Base-by-base conservation (phyloP, 495 filamentous ascomycete species). In the Sabuloglossum arenarium region DNA sequence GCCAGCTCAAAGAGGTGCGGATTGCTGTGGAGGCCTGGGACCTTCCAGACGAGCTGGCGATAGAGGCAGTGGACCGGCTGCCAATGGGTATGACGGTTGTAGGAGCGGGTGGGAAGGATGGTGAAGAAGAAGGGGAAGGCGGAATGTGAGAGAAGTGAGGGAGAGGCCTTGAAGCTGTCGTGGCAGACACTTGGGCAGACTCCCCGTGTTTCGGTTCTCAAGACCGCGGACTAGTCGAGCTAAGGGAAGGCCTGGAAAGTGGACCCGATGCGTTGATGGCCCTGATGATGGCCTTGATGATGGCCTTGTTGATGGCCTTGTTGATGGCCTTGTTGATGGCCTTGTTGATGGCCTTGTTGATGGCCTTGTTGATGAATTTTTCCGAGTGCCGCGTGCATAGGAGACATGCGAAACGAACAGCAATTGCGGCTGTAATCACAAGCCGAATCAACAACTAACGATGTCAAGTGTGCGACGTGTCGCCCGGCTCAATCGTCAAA, bases 351-450 rank as follows among this genome's bases (percentile, higher is more conserved):
- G 27, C 30, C 27, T 19, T 51, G 47, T 16, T 51, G 47, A 51
- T 51, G 47, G 47, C 47, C 30, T 1, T 3, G 47, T 51, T 51
- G 47, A 51, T 51, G 47, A 51, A 51, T 51, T 51, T 49, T 51
- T 19, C 28, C 24, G 5, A 29, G 47, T 27, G 8, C 47, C 28
- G 47, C 28, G 24, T 14, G 47, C 47, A 51, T 51, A 34, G 53
- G 53, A 54, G 53, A 54, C n/a, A 27, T 37, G 53, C 30, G 30
- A 43, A 54, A 34, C 53, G 23, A 31, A 43, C 29, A 43, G 23
- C 34, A 43, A 43, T 54, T 54, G 53, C 21, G 53, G 53, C 53
- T 54, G 34, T 28, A 54, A 54, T 54, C 53, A 54, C 53, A 54
- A 54, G 53, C 53, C 53, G 30, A 54, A 31, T 28, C 8, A 8